Conservation (phyloP, 2,329 filamentous ascomycete genomes). For the Stachybotrys chartarum region DNA sequence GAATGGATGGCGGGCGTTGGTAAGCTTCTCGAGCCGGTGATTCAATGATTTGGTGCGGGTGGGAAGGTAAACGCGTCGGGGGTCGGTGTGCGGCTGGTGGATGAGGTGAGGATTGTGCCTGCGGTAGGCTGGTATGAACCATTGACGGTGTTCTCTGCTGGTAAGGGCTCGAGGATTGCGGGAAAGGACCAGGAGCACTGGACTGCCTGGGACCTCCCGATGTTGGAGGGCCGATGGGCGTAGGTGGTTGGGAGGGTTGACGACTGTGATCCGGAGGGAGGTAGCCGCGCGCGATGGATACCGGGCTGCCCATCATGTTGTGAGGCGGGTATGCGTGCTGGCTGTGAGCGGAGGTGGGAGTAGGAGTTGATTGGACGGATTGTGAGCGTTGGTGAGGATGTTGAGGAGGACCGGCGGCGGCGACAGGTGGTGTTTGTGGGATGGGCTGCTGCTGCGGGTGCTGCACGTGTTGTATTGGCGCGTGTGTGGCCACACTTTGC, state of each 20-base stretch:
- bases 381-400: slow-evolving; percentile 44
- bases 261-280: slow-evolving; percentile 32
- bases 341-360: slow-evolving; percentile 55
- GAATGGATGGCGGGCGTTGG: slow-evolving; percentile 44
- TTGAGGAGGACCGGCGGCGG: slow-evolving; percentile 30
- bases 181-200: slow-evolving; percentile 30
- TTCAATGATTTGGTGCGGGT: slow-evolving; percentile 37
- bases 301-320: slow-evolving; percentile 47
- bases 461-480: slow-evolving; percentile 27
- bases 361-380: slow-evolving; percentile 51
- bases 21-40: slow-evolving; percentile 32
- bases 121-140: slow-evolving; percentile 17
- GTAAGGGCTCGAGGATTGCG: slow-evolving; percentile 52
- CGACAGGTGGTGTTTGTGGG: slow-evolving; percentile 43
- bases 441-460: slow-evolving; percentile 22
- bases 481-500: slow-evolving; percentile 21
- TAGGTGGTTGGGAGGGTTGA: slow-evolving; percentile 46
- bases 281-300: slow-evolving; percentile 35
- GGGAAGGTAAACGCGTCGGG: slow-evolving; percentile 33
- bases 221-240: slow-evolving; percentile 45
- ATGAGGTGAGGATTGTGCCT: slow-evolving; percentile 12
- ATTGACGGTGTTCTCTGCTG: slow-evolving; percentile 38
- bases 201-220: slow-evolving; percentile 35
- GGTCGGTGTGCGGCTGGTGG: slow-evolving; percentile 19
- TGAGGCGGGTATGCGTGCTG: slow-evolving; percentile 46